A percentile compares a stretch with the other conserved stretches of the same genome.
Conservation (phyloP, 208 protist genomes). For the Crithidia mellificae region DNA sequence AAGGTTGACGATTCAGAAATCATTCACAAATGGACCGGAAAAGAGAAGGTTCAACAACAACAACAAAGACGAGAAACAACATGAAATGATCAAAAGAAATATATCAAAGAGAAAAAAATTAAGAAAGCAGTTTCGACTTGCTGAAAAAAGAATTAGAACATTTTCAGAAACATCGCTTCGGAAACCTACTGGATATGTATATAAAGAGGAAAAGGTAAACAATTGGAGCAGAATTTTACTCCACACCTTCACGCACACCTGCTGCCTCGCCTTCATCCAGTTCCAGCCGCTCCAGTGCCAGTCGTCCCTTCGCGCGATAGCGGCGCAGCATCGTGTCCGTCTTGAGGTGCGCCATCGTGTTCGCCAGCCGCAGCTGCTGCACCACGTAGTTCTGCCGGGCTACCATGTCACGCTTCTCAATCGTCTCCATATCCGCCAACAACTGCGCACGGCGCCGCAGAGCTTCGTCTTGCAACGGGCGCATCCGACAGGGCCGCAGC, state of each 20-base stretch:
- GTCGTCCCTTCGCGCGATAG: constrained; percentile 16
- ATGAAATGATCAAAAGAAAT: too few relatives aligned
- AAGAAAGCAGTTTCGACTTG: too few relatives aligned
- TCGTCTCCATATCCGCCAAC: constrained; percentile 22
- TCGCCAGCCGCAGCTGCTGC: constrained; percentile 30
- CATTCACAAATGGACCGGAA: too few relatives aligned
- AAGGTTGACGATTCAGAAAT: too few relatives aligned
- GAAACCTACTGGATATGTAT: too few relatives aligned
- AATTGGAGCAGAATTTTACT: neutral
- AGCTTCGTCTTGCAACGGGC: constrained; percentile 21
- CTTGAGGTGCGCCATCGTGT: constrained; percentile 20
- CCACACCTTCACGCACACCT: neutral
- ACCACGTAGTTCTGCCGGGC: constrained; percentile 28
- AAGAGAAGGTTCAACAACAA: too few relatives aligned
- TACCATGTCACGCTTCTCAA: constrained; percentile 25
- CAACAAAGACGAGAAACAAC: too few relatives aligned
- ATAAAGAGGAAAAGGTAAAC: neutral
- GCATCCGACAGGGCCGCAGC: constrained; percentile 15
- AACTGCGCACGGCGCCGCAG: constrained; percentile 17
- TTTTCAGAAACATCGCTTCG: too few relatives aligned
- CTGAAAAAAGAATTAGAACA: too few relatives aligned
- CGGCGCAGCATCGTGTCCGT: constrained; percentile 33
- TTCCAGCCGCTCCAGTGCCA: constrained; percentile 27
- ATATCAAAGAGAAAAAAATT: too few relatives aligned
- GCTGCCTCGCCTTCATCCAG: neutral